Evolutionary conservation across 345 rosid genomes (phyloP).

Genomic region (Murraya koenigii): DNA sequence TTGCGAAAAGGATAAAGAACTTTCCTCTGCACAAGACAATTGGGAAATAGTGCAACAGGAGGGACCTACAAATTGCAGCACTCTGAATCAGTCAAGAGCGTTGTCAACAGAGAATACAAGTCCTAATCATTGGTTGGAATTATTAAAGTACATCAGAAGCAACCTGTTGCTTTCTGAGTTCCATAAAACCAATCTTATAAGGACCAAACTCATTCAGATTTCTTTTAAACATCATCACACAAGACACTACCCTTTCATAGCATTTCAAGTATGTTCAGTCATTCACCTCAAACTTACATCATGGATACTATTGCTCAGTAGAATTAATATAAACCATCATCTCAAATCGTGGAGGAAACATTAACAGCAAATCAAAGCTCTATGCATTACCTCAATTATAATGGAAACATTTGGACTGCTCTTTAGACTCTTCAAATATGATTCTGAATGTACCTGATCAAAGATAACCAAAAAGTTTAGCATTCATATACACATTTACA

Average conservation of each 20-base stretch:
- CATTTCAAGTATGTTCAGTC: not conserved
- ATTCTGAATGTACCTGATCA: constrained; percentile 72
- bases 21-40: constrained; percentile 71
- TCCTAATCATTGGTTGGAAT: not conserved
- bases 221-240: not conserved
- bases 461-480: constrained; percentile 1
- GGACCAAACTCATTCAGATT: constrained; percentile 2
- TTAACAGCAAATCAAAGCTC: constrained; percentile 1
- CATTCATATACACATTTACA: not conserved
- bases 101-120: not conserved
- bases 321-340: not conserved
- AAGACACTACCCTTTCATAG: not conserved
- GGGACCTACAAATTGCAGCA: constrained; percentile 54
- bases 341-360: not conserved
- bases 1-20: constrained; percentile 78
- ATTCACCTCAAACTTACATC: not conserved
- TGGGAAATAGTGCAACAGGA: constrained; percentile 79
- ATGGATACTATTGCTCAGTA: not conserved
- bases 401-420: constrained; percentile 69
- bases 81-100: constrained; percentile 16
- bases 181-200: not conserved
- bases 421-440: constrained; percentile 75
- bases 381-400: constrained; percentile 66
- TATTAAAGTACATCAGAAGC: constrained; percentile 1
- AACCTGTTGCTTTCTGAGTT: not conserved